Evolutionary conservation across 1,139 yeast genomes (phyloP), one percentile per base, ranked within the genome.

Genomic region (Zygotorulaspora mrakii): DNA sequence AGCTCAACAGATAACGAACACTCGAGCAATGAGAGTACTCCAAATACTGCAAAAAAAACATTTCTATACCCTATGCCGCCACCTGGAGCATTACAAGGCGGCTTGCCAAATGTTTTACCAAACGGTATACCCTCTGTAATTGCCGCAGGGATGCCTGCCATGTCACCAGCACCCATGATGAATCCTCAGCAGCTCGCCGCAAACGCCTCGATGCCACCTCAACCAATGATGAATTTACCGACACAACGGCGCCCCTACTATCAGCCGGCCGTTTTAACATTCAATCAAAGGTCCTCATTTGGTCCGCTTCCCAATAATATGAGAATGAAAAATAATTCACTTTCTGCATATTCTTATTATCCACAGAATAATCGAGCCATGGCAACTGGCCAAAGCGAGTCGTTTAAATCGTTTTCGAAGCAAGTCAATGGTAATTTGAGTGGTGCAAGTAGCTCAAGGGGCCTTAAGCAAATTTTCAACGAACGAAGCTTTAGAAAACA

Each of bases 401-500:
- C 31, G n/a, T 28, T 28, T 9, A 28, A 16, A 17, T n/a, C 31
- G 9, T 16, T 14, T 14, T 3, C 16, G n/a, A 28, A 28, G 16
- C 28, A 10, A 12, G 12, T 10, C 25, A 30, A 20, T 26, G 33
- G 22, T 21, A 7, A 21, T 20, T 5, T 13, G n/a, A 20, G 17
- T 14, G 21, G 12, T 13, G 18, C 13, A 13, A 42, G 37, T 25
- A 49, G 42, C 25, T 43, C 50, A 9, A 47, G 46, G 25, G 46
- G 50, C 23, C 29, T 54, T 39, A 52, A 49, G 27, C 59, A 54
- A 34, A 55, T 59, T 17, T 61, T 61, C 37, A 59, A 59, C 40
- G 64, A 61, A 43, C 47, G 43, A 12, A 53, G 56, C 32, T 61
- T 61, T 37, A 54, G 65, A 32, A 57, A 49, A 33, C 65, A 61